phyloP scores from a whole-genome alignment of 106 monocot genomes.

The Triglochin maritima region DNA sequence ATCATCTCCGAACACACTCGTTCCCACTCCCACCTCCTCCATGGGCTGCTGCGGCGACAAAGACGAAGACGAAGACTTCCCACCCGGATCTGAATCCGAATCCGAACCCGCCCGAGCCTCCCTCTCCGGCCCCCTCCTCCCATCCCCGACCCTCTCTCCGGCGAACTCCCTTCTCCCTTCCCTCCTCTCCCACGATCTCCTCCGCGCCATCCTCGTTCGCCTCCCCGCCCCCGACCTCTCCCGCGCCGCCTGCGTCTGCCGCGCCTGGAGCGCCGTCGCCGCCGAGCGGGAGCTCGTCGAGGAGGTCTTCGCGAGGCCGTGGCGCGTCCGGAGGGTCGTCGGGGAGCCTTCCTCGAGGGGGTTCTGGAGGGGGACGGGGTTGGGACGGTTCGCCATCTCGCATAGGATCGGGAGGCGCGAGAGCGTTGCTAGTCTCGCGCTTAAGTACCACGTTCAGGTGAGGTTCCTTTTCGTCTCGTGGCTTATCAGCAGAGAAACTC shows the following conservation, averaged over 20 bases:
- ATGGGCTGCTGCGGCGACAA: constrained; percentile 31
- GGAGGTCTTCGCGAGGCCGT: constrained; percentile 48
- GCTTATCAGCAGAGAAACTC: not conserved
- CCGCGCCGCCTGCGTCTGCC: constrained; percentile 74
- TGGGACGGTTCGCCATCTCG: constrained; percentile 71
- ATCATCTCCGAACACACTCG: no score
- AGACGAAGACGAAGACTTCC: constrained; percentile 7
- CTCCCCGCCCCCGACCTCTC: constrained; percentile 61
- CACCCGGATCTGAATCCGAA: not conserved
- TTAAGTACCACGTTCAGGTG: constrained; percentile 88
- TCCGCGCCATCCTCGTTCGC: constrained; percentile 47
- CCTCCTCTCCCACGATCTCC: constrained; percentile 36
- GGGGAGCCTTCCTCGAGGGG: constrained; percentile 52
- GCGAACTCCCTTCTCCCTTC: constrained; percentile 39
- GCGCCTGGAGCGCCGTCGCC: constrained; percentile 55
- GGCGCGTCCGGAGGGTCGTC: constrained; percentile 38
- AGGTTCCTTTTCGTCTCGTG: not conserved
- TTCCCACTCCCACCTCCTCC: not conserved
- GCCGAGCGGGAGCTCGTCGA: constrained; percentile 50
- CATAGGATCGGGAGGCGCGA: constrained; percentile 55
- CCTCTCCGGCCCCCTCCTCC: not conserved
- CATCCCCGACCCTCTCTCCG: constrained; percentile 19
- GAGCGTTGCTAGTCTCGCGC: constrained; percentile 62
- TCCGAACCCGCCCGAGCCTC: not conserved
- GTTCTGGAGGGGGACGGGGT: constrained; percentile 57